Base-by-base conservation (phyloP, 164 flowering plant genomes). In the Sedum album region DNA sequence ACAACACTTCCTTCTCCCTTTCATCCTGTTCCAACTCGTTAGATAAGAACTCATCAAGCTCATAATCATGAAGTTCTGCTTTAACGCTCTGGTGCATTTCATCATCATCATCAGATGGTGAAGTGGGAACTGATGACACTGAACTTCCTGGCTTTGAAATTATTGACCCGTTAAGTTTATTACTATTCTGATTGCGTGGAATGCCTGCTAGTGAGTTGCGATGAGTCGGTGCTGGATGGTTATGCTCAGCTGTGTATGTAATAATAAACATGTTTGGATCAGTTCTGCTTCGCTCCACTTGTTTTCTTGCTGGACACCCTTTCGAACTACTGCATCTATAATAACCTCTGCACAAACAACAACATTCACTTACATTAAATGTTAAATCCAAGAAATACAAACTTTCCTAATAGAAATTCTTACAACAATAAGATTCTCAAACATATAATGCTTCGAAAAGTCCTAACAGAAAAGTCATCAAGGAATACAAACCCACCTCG, bases 161-260 rank as follows among this genome's bases (percentile, higher is more conserved):
- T 25, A 18, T 33, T 18, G 28, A 20, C 17, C 2, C 31, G 14
- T 14, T 28, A 18, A 13, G 33, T 28, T 57, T 57, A 30, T 26
- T 23, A 23, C 17, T n/a, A 26, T 30, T 15, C 1, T 57, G 35
- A 28, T 82, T 67, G 53, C 68, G 68, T 69, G 23, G 14, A 80
- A 75, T 36, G 80, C 75, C 38, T 74, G 79, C 36, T 74, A 66
- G 68, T 14, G 33, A 38, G 11, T 66, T 66, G 15, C 49, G 30
- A 51, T 66, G 68, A 15, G 51, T 66, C 6, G 68, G 68, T 2
- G 49, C 31, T 2, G 68, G 55, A 18, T 66, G 68, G 53, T 46
- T 44, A 44, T 66, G 68, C n/a, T 66, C 51, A 26, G 33, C 20
- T 26, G 68, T 26, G 68, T 66, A 66, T 13, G 68, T 66, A 10